Base-by-base conservation (phyloP, 2,329 filamentous ascomycete genomes). In the Mycosphaerella arachidis region DNA sequence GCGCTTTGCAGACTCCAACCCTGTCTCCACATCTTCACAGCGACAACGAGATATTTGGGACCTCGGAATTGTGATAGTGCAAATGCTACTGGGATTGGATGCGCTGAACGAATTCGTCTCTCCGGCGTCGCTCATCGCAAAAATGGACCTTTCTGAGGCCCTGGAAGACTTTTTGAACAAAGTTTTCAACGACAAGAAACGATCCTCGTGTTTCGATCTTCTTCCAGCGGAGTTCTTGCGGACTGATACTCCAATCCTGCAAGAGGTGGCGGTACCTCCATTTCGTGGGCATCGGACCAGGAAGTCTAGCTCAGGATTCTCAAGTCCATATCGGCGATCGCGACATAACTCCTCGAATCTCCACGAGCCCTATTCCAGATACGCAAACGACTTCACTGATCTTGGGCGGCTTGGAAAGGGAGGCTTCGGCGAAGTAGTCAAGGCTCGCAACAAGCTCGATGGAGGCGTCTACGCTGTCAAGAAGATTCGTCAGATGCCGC, bases 401-500 rank as follows among this genome's bases (percentile, higher is more conserved):
- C 87, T 94, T 70, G 91, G 91, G 13, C 85, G 90, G 4, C 81
- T 99, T 12, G 94, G 94, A 3, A 95, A 93, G 73, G 94, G 94
- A 48, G 94, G 93, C 0, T 99, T 96, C 75, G 94, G 94, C 5
- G 91, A 97, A 75, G 94, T 99, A 24, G 91, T 97, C 57, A 95
- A 96, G 73, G 93, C 93, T 2, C 85, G 93, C 33, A 96, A 96
- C 74, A 96, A 94, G 76, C 84, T 97, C 4, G 94, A 97, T 72
- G 91, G 91, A 0, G 90, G 92, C 59, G 88, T 95, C 48, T 99
- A 97, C 75, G 94, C 94, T 18, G 90, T 99, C 72, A 99, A 99
- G 74, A 97, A 97, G 73, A 94, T 99, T 63, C 91, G 87, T 1
- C 90, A 94, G 67, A 83, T 87, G 10, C 80, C 82, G 5, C 70